These are phyloP conservation scores for Drechmeria coniospora DNA, from an alignment of 2,329 filamentous ascomycete species.

Conservation along the genomic window DNA sequence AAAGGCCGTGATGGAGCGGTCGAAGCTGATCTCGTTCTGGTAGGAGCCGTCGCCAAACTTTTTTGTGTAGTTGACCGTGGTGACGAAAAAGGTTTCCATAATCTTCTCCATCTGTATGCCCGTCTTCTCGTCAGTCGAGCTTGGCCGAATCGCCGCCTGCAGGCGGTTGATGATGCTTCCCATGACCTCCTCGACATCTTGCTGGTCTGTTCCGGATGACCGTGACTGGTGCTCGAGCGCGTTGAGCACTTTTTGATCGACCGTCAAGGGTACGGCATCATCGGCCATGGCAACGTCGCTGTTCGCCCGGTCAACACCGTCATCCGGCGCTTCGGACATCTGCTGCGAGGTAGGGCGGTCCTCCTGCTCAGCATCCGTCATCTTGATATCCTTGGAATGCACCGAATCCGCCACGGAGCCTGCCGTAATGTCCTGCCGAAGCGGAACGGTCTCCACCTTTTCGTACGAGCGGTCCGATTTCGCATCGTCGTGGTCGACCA, in stretches of 20 bases:
- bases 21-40: constrained; percentile 35
- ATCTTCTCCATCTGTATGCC: constrained; percentile 72
- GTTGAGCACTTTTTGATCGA: constrained; percentile 30
- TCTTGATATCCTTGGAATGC: constrained; percentile 1
- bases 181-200: constrained; percentile 94
- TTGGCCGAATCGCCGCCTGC: constrained; percentile 71
- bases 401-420: constrained; percentile 4
- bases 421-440: constrained; percentile 9
- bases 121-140: constrained; percentile 41
- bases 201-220: constrained; percentile 50
- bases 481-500: constrained; percentile 29
- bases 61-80: constrained; percentile 43
- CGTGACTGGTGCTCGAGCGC: constrained; percentile 30
- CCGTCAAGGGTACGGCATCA: constrained; percentile 16
- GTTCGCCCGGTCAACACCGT: constrained; percentile 2
- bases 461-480: constrained; percentile 19
- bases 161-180: constrained; percentile 81
- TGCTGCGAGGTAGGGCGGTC: not conserved
- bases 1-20: constrained; percentile 47
- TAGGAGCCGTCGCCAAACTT: constrained; percentile 29
- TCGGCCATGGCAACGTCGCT: constrained; percentile 15
- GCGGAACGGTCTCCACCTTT: constrained; percentile 12
- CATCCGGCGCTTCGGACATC: not conserved
- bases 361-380: not conserved
- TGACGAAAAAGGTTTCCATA: constrained; percentile 53